A percentile compares a stretch with the other conserved stretches of the same genome.
phyloP scores from a whole-genome alignment of 148 eudicot genomes.

The Heliamphora exappendiculata region DNA sequence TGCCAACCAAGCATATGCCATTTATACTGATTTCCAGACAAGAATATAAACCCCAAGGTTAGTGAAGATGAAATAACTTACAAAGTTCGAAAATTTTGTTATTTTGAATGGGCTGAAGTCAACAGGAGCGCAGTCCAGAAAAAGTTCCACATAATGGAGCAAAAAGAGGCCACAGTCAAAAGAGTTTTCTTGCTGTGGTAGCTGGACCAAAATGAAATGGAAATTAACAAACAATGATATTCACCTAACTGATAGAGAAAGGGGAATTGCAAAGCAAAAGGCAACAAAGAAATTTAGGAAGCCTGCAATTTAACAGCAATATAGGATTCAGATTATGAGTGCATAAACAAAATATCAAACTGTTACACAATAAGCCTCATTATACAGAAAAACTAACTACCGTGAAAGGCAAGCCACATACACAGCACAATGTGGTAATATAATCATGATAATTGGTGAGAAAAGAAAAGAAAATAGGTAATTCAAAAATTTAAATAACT shows the following conservation, averaged over 20 bases:
- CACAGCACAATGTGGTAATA: not conserved
- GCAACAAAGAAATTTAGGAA: not conserved
- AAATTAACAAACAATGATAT: not conserved
- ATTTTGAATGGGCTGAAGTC: slow-evolving; percentile 42
- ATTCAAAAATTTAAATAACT: too few species aligned
- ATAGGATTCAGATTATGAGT: not conserved
- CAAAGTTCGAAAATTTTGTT: slow-evolving; percentile 38
- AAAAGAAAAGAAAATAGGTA: too few species aligned
- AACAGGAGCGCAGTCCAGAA: slow-evolving; percentile 46
- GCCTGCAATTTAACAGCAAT: not conserved
- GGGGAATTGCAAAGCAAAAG: not conserved
- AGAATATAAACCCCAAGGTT: not conserved
- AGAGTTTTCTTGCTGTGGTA: slow-evolving; percentile 82
- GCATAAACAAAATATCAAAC: not conserved
- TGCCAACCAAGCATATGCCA: not conserved
- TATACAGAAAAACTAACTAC: not conserved
- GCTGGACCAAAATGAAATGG: slow-evolving; percentile 37
- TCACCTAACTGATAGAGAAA: not conserved
- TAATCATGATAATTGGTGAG: not conserved
- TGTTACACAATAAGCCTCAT: not conserved
- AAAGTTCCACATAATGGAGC: slow-evolving; percentile 85
- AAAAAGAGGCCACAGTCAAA: slow-evolving; percentile 89
- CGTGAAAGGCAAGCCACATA: not conserved
- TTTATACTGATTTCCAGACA: not conserved
- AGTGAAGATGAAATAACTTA: slow-evolving; percentile 30